Evolutionary conservation across 2,329 filamentous ascomycete species (phyloP).

Genomic region (Coniochaeta sp.): DNA sequence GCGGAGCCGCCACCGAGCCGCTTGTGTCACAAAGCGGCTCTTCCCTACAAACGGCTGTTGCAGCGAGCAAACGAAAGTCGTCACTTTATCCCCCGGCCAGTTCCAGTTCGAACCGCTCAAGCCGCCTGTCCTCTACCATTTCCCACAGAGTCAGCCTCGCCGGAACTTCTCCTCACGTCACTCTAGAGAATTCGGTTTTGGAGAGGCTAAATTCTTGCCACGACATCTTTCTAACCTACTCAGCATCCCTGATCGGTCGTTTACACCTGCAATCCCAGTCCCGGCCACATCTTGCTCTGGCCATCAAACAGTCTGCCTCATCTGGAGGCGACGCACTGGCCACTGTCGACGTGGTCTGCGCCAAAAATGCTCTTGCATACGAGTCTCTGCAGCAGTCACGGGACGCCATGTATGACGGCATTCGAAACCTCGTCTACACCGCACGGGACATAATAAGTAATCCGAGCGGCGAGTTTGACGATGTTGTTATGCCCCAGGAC

Average conservation of each 20-base stretch:
- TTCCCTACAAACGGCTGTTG: conserved; percentile 24
- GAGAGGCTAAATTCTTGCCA: conserved; percentile 73
- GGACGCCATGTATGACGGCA: conserved; percentile 69
- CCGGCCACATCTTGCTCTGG: conserved; percentile 71
- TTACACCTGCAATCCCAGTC: conserved; percentile 91
- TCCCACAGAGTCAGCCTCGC: conserved; percentile 73
- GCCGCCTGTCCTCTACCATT: conserved; percentile 46
- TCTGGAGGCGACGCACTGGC: conserved; percentile 74
- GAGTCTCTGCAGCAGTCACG: conserved; percentile 62
- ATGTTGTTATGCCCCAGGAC: conserved; percentile 74
- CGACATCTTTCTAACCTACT: conserved; percentile 81
- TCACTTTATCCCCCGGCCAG: conserved; percentile 27
- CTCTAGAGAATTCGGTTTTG: conserved; percentile 70
- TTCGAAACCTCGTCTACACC: conserved; percentile 73
- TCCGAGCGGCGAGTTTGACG: conserved; percentile 56
- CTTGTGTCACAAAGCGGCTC: conserved; percentile 28
- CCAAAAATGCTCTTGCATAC: conserved; percentile 64
- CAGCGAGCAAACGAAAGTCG: conserved; percentile 39
- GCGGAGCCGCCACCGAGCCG: conserved; percentile 24
- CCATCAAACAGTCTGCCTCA: conserved; percentile 75
- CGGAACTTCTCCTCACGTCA: conserved; percentile 55
- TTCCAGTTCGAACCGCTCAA: conserved; percentile 20
- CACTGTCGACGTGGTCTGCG: conserved; percentile 75
- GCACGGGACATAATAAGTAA: conserved; percentile 72
- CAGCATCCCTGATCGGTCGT: conserved; percentile 86